These are phyloP conservation scores for Breviolum minutum DNA, from an alignment of 73 alveolate genomes.

Conservation along the genomic window DNA sequence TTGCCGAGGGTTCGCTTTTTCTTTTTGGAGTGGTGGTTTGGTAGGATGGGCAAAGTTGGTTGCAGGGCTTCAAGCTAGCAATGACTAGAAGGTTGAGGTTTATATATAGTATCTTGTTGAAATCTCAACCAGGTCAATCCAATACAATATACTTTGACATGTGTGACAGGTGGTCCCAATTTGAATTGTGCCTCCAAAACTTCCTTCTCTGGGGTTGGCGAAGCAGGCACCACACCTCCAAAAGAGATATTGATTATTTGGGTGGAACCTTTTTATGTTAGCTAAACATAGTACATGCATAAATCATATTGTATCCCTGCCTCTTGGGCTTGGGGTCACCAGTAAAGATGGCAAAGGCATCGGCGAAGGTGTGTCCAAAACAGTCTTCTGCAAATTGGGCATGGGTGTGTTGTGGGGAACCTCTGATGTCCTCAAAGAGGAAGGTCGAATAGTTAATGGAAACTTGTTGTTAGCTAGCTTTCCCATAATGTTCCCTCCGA, in stretches of 20 bases:
- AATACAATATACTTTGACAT: not conserved
- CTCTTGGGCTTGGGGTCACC: slow-evolving; percentile 19
- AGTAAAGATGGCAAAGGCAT: not conserved
- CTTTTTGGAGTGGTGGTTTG: no score
- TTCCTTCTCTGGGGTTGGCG: not conserved
- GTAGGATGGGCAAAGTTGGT: not conserved
- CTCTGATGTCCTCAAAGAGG: no score
- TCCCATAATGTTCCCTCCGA: not conserved
- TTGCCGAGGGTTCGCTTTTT: no score
- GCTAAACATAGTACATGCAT: not conserved
- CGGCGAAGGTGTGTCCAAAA: not conserved
- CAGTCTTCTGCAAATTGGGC: not conserved
- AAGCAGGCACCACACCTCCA: not conserved
- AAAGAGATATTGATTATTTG: not conserved
- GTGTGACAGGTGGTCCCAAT: not conserved
- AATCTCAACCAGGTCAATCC: not conserved
- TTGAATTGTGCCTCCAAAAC: not conserved
- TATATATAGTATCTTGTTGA: no score
- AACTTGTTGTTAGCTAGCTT: not conserved
- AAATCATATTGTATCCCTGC: not conserved
- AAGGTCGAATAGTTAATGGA: not conserved
- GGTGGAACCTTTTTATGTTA: no score
- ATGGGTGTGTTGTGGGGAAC: no score
- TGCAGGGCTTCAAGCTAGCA: not conserved
- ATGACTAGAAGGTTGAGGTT: no score